Conservation (phyloP, 148 eudicot species). For the Persicaria tinctoria region DNA sequence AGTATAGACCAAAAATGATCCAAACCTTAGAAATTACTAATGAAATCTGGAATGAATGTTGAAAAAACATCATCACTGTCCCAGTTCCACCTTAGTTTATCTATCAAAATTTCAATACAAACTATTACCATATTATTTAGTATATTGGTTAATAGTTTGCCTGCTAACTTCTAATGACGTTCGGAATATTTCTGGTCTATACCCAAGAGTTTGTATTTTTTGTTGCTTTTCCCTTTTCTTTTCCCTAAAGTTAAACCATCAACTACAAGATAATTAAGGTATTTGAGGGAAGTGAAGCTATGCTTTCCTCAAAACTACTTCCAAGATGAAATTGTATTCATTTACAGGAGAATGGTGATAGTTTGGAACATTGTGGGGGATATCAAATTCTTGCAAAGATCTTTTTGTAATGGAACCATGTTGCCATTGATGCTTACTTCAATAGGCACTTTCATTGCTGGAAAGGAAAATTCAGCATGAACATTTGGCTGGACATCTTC, state of each 20-base stretch:
- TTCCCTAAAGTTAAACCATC: background rate
- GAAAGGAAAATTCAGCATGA: slow-evolving; percentile 51
- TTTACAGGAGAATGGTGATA: background rate
- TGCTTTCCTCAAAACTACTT: background rate
- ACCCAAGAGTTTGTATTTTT: too few relatives aligned
- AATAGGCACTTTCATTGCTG: slow-evolving; percentile 56
- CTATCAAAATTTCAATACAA: too few relatives aligned
- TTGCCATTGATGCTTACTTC: background rate
- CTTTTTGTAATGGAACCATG: background rate
- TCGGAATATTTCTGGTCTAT: too few relatives aligned
- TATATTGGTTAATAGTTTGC: too few relatives aligned
- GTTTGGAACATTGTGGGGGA: background rate
- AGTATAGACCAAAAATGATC: too few relatives aligned
- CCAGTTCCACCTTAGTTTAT: too few relatives aligned
- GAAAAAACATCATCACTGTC: too few relatives aligned
- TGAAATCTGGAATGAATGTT: too few relatives aligned
- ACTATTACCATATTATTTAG: too few relatives aligned
- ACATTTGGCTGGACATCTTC: slow-evolving; percentile 70
- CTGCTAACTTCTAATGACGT: too few relatives aligned
- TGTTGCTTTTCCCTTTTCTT: background rate
- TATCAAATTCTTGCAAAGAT: background rate
- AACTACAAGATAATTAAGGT: background rate
- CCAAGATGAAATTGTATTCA: background rate
- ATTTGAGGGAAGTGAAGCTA: background rate
- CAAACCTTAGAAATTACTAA: too few relatives aligned